Evolutionary conservation across 768 basidiomycete species (phyloP), one percentile per base, ranked within the genome.

Genomic region (Leccinum uliginosum): DNA sequence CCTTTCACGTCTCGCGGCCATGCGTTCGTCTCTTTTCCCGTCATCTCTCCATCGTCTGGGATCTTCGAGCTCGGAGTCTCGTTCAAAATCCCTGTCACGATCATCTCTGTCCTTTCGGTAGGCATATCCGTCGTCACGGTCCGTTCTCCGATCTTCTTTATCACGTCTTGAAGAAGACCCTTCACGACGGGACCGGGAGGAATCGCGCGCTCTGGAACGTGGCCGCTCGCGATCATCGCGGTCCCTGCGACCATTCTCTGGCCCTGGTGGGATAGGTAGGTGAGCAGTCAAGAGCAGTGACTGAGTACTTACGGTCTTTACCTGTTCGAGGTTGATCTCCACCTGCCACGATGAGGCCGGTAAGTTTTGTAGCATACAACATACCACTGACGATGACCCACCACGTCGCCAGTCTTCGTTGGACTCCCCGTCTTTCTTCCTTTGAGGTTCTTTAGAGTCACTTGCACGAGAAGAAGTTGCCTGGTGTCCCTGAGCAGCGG

Each of bases 331-430:
- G 67, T 53, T 77, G 73, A 60, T 85, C 83, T 52, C 76, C 69
- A 60, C 76, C 81, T 83, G 57, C 21, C 23, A 51, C 3, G 32
- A 59, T 24, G 30, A 9, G 24, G 14, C 10, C n/a, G 35, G 55
- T 60, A 46, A 59, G 14, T 43, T 38, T 29, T 49, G 44, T 5
- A 7, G 6, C 14, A 49, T 30, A 17, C 1, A 48, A 49, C 38
- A 38, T 32, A 29, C 24, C 19, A 50, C 59, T 32, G 21, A 52
- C 24, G 59, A 64, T 48, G 15, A 67, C 79, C 60, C 63, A 90
- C 91, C 87, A 83, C 88, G 80, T 67, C 91, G 80, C 91, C 91
- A 93, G 66, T 93, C 91, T 63, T 92, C 89, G 63, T 83, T 85
- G 24, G 76, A 77, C 68, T 92, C 91, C 35, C 85, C 87, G 45